A percentile compares a stretch with the other conserved stretches of the same genome.
Evolutionary conservation across 2,329 filamentous ascomycete genomes (phyloP).

Genomic region (Trematosphaeria pertusa): DNA sequence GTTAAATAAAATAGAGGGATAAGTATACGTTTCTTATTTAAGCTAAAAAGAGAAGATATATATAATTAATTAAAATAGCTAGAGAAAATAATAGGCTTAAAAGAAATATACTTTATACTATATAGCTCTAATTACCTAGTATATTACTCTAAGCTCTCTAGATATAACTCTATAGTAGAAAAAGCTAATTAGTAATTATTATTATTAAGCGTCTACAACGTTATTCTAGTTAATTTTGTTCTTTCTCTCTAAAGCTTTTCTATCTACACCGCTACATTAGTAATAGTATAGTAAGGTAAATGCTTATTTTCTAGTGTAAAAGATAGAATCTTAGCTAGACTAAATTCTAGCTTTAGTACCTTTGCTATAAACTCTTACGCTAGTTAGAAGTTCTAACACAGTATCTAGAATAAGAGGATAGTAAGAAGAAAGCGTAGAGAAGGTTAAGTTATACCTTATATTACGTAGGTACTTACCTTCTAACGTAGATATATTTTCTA

Average conservation of each 20-base stretch:
- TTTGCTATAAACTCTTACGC: slow-evolving; percentile 21
- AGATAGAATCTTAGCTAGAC: slow-evolving; percentile 22
- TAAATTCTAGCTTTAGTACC: slow-evolving; percentile 19
- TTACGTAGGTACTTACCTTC: too few relatives aligned
- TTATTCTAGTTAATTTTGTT: slow-evolving; percentile 17
- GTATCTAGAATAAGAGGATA: too few relatives aligned
- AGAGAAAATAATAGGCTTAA: slow-evolving; percentile 31
- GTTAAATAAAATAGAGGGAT: slow-evolving; percentile 7
- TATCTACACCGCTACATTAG: slow-evolving; percentile 16
- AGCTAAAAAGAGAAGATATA: slow-evolving; percentile 13
- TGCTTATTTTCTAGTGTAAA: slow-evolving; percentile 23
- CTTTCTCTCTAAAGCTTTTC: slow-evolving; percentile 18
- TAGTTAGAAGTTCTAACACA: too few relatives aligned
- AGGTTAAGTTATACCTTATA: too few relatives aligned
- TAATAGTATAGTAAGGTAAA: slow-evolving; percentile 18
- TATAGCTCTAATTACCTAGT: slow-evolving; percentile 18
- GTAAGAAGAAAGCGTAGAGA: too few relatives aligned
- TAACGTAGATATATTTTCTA: too few relatives aligned
- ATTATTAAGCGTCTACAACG: slow-evolving; percentile 17
- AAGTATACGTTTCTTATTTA: too few relatives aligned
- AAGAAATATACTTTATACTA: too few relatives aligned
- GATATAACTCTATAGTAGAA: too few relatives aligned
- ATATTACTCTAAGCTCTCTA: slow-evolving; percentile 11
- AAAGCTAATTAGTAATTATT: too few relatives aligned
- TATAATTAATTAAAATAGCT: slow-evolving; percentile 17